Percentiles rank a stretch among this genome's conserved stretches.
Evolutionary conservation across 306 rosid species (phyloP).

Genomic region (Rosa lucieae): DNA sequence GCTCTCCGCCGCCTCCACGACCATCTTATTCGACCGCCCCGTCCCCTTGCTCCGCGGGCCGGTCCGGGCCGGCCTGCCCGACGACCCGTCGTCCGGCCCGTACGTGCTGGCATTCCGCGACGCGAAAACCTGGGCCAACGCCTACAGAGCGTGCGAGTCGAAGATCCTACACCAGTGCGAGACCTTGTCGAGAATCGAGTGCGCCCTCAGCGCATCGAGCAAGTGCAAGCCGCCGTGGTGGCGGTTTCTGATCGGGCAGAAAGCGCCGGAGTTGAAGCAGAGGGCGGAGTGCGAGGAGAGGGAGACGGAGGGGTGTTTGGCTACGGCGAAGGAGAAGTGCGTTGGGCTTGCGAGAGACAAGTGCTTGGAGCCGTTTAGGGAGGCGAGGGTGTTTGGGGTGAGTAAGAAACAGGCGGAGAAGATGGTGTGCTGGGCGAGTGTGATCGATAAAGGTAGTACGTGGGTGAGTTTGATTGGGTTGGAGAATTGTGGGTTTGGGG

Average conservation of each 20-base stretch:
- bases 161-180: constrained; percentile 65
- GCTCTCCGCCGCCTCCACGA: constrained; percentile 53
- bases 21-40: constrained; percentile 51
- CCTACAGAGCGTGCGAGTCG: constrained; percentile 52
- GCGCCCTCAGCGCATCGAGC: constrained; percentile 44
- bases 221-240: constrained; percentile 82
- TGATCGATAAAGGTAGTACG: constrained; percentile 25
- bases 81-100: constrained; percentile 44
- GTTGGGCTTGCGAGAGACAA: constrained; percentile 54
- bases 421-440: constrained; percentile 43
- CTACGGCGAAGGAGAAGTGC: constrained; percentile 48
- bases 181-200: constrained; percentile 68
- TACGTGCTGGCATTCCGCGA: constrained; percentile 67
- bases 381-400: constrained; percentile 52
- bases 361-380: constrained; percentile 61
- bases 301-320: constrained; percentile 46
- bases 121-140: constrained; percentile 60
- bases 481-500: constrained; percentile 18
- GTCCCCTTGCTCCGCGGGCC: constrained; percentile 71
- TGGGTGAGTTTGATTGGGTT: constrained; percentile 29
- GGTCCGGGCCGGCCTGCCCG: constrained; percentile 37
- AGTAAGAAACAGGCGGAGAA: constrained; percentile 39
- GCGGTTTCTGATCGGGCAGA: constrained; percentile 46
- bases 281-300: constrained; percentile 67
- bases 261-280: constrained; percentile 45